Base-by-base conservation (phyloP, 176 grass and related monocot genomes). In the Ananas comosus region DNA sequence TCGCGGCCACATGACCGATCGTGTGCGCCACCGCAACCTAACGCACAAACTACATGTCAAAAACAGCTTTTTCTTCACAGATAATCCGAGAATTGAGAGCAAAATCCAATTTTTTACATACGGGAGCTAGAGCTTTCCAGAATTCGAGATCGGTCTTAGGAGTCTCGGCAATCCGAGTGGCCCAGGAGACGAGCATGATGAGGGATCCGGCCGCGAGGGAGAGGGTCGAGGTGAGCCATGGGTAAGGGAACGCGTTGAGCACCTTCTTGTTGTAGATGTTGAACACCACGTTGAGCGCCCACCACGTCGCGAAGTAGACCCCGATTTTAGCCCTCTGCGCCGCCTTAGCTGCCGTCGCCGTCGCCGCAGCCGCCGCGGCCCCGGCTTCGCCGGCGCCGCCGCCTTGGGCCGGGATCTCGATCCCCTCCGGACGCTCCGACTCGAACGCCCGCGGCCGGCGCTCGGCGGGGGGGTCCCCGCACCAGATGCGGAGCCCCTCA, bases 241-340 rank as follows among this genome's bases (percentile, higher is more conserved):
- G 93, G 81, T 83, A 96, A 0, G 93, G 93, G 80, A 96, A 96
- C 59, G 74, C 93, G 78, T 96, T 96, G 3, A 96, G 81, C 51
- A 92, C 89, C 71, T 96, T 96, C 81, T 96, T 96, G 83, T 96
- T 96, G 86, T 96, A 96, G 67, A 96, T 96, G 69, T 96, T 96
- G 70, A 96, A 96, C 56, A 96, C 88, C 27, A 96, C 93, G 73
- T 96, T 96, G 21, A 96, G 76, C 51, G 89, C 81, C 93, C 93
- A 96, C 93, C 93, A 96, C 4, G 89, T 96, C 2, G 81, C 93
- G 66, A 96, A 96, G 80, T 97, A 97, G 25, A 97, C 73, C 14
- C 88, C 87, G 59, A 97, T 97, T 83, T 74, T 87, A 53, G 71
- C 70, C 18, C 66, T 76, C 68, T 79, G 78, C 23, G 72, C 76